A percentile compares a stretch with the other conserved stretches of the same genome.
These are phyloP conservation scores for Taiozyma onychis DNA, from an alignment of 1,139 yeast genomes.

Conservation along the genomic window DNA sequence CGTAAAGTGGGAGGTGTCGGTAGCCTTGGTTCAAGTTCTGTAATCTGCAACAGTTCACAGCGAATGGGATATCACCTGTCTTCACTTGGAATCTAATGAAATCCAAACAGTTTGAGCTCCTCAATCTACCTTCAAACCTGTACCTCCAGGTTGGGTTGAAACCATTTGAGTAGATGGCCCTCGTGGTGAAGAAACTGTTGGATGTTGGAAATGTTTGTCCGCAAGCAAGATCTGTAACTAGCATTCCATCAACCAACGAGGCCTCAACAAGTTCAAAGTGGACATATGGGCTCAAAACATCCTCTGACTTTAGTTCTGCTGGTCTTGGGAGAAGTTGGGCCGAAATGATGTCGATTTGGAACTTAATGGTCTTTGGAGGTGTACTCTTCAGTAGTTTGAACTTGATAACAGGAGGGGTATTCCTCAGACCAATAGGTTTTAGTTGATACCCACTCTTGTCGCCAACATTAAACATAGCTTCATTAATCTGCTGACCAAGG, in stretches of 20 bases:
- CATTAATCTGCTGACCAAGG: constrained; percentile 83
- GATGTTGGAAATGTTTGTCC: constrained; percentile 1
- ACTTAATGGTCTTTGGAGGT: constrained; percentile 16
- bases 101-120: constrained; percentile 36
- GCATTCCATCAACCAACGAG: constrained; percentile 9
- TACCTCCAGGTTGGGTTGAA: constrained; percentile 83
- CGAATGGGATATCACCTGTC: constrained; percentile 42
- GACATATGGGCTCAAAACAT: constrained; percentile 18
- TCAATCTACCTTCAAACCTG: constrained; percentile 39
- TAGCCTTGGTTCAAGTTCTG: constrained; percentile 65
- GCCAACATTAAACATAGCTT: constrained; percentile 66
- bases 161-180: constrained; percentile 47
- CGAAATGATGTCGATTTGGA: constrained; percentile 55
- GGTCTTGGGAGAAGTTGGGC: constrained; percentile 84
- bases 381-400: constrained; percentile 17
- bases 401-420: constrained; percentile 24
- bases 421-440: constrained; percentile 49
- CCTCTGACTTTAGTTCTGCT: constrained; percentile 36
- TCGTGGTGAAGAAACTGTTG: constrained; percentile 16
- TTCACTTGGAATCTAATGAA: constrained; percentile 49
- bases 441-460: constrained; percentile 67
- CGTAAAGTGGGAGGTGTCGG: constrained; percentile 72
- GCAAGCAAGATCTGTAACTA: constrained; percentile 12
- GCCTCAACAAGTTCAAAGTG: constrained; percentile 19
- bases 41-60: constrained; percentile 50